These are phyloP conservation scores for Alternaria sp. DNA, from an alignment of 2,329 filamentous ascomycete species.

Conservation along the genomic window DNA sequence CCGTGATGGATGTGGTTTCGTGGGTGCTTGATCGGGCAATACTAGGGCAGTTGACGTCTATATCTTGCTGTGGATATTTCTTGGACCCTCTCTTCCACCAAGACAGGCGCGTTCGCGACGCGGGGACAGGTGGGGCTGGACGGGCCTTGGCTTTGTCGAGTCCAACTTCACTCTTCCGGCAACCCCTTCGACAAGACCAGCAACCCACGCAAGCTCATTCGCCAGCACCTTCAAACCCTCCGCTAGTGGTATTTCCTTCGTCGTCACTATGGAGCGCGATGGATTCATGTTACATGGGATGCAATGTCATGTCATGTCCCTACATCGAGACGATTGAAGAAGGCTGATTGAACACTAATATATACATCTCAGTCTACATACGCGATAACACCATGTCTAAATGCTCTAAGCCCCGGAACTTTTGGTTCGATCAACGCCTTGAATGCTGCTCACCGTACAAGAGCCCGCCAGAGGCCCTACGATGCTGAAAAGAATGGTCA, in stretches of 20 bases:
- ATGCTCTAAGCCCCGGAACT: slow-evolving; percentile 10
- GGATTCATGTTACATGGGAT: background rate
- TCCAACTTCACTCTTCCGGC: slow-evolving; percentile 22
- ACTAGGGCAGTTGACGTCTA: background rate
- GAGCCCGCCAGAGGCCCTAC: background rate
- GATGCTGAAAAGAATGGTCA: slow-evolving; percentile 6
- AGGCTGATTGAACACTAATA: slow-evolving; percentile 4
- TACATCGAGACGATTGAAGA: background rate
- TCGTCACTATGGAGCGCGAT: background rate
- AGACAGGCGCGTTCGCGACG: slow-evolving; percentile 28
- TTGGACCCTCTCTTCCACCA: slow-evolving; percentile 17
- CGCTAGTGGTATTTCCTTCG: background rate
- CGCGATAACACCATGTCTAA: slow-evolving; percentile 15
- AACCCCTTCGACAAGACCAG: slow-evolving; percentile 22
- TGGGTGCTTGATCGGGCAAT: background rate
- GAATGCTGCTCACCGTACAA: slow-evolving; percentile 2
- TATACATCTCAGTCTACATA: slow-evolving; percentile 13
- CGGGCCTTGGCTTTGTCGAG: slow-evolving; percentile 25
- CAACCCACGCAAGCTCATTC: slow-evolving; percentile 8
- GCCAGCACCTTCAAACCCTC: background rate
- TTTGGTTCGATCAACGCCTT: slow-evolving; percentile 19
- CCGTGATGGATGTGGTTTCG: background rate
- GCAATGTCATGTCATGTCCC: background rate
- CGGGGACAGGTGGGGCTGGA: slow-evolving; percentile 22
- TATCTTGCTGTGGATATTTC: slow-evolving; percentile 9